These are phyloP conservation scores for Nothophytophthora sp. DNA, from an alignment of 352 stramenopile genomes.

Conservation along the genomic window DNA sequence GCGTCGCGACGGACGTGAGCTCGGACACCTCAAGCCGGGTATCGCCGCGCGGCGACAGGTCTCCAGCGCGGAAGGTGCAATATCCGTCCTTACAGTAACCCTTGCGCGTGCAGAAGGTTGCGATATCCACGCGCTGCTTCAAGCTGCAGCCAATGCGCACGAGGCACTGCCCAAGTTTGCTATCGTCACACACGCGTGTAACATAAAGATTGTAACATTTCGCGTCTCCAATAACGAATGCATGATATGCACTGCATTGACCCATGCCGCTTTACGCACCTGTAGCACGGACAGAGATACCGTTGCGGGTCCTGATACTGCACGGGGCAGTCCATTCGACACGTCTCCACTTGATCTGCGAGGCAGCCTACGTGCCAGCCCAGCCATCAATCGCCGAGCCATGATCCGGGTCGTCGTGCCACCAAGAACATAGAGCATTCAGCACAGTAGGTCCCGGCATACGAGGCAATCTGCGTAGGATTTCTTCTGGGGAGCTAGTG, in stretches of 20 bases:
- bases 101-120: slow-evolving; percentile 67
- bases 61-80: slow-evolving; percentile 59
- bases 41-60: slow-evolving; percentile 57
- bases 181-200: slow-evolving; percentile 13
- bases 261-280: slow-evolving; percentile 24
- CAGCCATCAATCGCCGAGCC: not conserved
- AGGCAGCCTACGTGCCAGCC: slow-evolving; percentile 36
- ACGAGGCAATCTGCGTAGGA: no score
- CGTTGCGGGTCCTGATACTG: slow-evolving; percentile 61
- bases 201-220: slow-evolving; percentile 16
- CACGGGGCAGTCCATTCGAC: slow-evolving; percentile 44
- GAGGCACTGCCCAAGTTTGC: slow-evolving; percentile 67
- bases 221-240: not conserved
- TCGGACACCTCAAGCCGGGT: slow-evolving; percentile 62
- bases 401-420: not conserved
- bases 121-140: slow-evolving; percentile 62
- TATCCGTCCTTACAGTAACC: slow-evolving; percentile 85
- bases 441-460: no score
- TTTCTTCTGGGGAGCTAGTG: no score
- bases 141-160: slow-evolving; percentile 65
- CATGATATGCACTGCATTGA: not conserved
- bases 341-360: slow-evolving; percentile 44
- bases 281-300: slow-evolving; percentile 77
- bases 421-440: no score
- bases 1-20: slow-evolving; percentile 49